These are phyloP conservation scores for Lachancea lanzarotensis DNA, from an alignment of 805 yeast genomes.

Conservation along the genomic window DNA sequence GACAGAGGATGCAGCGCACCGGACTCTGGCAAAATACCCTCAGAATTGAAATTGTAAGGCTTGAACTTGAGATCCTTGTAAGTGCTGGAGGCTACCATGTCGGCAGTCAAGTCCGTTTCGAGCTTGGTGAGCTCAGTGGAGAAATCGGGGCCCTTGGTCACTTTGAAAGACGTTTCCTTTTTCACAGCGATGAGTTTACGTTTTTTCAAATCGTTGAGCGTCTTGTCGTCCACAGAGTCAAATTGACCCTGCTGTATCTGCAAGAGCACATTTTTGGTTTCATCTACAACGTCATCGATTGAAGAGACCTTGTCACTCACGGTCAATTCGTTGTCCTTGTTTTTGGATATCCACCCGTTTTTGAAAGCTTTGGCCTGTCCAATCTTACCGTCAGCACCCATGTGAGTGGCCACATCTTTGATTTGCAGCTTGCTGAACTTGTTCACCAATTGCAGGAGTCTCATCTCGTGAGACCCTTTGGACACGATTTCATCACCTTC, in stretches of 20 bases:
- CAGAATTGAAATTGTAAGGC: constrained; percentile 92
- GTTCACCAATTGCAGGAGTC: constrained; percentile 69
- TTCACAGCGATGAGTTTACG: constrained; percentile 74
- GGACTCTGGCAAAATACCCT: constrained; percentile 76
- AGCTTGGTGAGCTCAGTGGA: constrained; percentile 69
- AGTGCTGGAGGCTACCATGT: constrained; percentile 75
- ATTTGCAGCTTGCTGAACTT: constrained; percentile 76
- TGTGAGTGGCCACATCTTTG: constrained; percentile 56
- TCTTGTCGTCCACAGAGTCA: constrained; percentile 47
- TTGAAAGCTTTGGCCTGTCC: constrained; percentile 98
- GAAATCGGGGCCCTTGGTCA: constrained; percentile 79
- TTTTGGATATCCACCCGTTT: constrained; percentile 91
- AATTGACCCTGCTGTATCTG: constrained; percentile 35
- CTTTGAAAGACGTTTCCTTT: constrained; percentile 67
- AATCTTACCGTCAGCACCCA: constrained; percentile 79
- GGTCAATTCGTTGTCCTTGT: constrained; percentile 67
- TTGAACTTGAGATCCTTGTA: constrained; percentile 86
- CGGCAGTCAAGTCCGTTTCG: constrained; percentile 92
- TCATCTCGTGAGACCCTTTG: constrained; percentile 86
- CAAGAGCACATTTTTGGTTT: constrained; percentile 57
- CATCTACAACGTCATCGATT: constrained; percentile 43
- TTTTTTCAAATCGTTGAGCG: constrained; percentile 80
- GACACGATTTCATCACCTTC: constrained; percentile 78
- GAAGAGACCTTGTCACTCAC: constrained; percentile 45
- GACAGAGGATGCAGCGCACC: constrained; percentile 97